Evolutionary conservation across 352 stramenopile genomes (phyloP).

Genomic region (Globisporangium cystogenes): DNA sequence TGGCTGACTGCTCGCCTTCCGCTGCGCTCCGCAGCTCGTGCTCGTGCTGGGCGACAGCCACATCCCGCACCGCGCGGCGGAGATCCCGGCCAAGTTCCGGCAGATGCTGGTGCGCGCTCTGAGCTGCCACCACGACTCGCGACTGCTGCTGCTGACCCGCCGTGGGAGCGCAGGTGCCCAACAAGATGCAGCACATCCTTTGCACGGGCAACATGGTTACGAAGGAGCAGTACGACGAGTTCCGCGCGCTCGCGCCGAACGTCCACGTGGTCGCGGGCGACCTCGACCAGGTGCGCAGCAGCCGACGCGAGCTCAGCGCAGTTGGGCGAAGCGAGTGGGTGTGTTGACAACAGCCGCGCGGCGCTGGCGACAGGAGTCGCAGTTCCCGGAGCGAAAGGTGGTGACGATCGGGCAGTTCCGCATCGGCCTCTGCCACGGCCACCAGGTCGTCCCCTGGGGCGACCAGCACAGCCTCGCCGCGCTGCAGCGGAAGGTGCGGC

Average conservation of each 20-base stretch:
- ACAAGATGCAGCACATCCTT: slow-evolving; percentile 98
- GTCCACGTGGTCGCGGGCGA: slow-evolving; percentile 96
- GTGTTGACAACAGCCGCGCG: too few species aligned
- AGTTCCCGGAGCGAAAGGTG: slow-evolving; percentile 94
- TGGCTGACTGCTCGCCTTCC: background rate
- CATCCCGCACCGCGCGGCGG: slow-evolving; percentile 91
- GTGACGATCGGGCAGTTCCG: slow-evolving; percentile 95
- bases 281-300: slow-evolving; percentile 80
- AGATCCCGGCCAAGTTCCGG: slow-evolving; percentile 97
- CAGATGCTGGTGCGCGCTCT: slow-evolving; percentile 69
- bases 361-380: slow-evolving; percentile 30
- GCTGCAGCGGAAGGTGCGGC: slow-evolving; percentile 77
- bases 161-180: slow-evolving; percentile 80
- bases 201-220: slow-evolving; percentile 97
- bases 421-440: slow-evolving; percentile 96
- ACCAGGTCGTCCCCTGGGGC: slow-evolving; percentile 94
- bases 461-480: slow-evolving; percentile 85
- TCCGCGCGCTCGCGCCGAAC: slow-evolving; percentile 94
- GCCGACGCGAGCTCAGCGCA: too few species aligned
- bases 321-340: too few species aligned
- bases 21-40: slow-evolving; percentile 80
- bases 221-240: slow-evolving; percentile 94
- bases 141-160: background rate
- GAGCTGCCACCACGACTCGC: too few species aligned
- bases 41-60: slow-evolving; percentile 97